Base-by-base conservation (phyloP, 345 rosid species). In the Trapa incisa region DNA sequence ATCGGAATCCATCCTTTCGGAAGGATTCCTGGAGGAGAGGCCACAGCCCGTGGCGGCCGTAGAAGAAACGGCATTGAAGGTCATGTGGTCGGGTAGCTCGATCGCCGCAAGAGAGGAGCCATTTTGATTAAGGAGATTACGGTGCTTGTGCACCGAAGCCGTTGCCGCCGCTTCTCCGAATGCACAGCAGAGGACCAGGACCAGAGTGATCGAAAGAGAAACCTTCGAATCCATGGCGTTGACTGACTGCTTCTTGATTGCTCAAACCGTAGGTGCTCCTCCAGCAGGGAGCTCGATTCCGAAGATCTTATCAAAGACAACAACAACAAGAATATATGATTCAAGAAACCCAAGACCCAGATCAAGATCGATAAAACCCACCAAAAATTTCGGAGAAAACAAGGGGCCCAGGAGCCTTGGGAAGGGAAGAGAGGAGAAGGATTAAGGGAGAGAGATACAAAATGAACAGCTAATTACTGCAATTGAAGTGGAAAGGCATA, bases 11-110 rank as follows among this genome's bases (percentile, higher is more conserved):
- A 83, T 65, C 54, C 70, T 79, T 64, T 70, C 68, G 12, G 39
- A 38, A 67, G 74, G 71, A 76, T 60, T 73, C 8, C 78, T 54
- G 29, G 81, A 75, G 8, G 87, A 65, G 71, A 86, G 60, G 65
- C 83, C 73, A 35, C 98, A 93, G 36, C 73, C 96, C 29, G 83
- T 45, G 73, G 67, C 73, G 68, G 87, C 3, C 37, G 96, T 78
- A 41, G 96, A 74, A 70, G 96, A 86, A 75, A 81, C 89, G 1
- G 82, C 86, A 74, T 88, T 87, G 84, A 93, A 93, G 60, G 73
- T 80, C 89, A 82, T 81, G 68, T 85, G 92, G 6, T 73, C 71
- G 0, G 89, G 87, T 52, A 93, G 73, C 45, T 88, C 82, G 64
- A 88, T 80, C 60, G 91, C 91, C 17, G 96, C 70, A 22, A 87